These are phyloP conservation scores for Debaryomyces sp. DNA, from an alignment of 1,139 yeast species.

Conservation along the genomic window DNA sequence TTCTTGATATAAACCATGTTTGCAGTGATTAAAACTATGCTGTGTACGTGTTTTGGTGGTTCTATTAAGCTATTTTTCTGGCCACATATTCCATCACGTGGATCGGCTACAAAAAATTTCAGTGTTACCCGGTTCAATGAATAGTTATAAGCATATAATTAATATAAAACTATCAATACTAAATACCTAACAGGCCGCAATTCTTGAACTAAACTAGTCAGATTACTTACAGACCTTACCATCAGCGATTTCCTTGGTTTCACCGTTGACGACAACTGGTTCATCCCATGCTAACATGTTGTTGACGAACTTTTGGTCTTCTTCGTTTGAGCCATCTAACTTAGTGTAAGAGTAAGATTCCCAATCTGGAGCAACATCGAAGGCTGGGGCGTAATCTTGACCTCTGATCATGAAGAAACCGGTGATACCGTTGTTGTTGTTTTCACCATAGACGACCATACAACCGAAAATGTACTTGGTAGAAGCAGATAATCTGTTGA, in stretches of 20 bases:
- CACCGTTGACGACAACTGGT: conserved; percentile 50
- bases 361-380: conserved; percentile 99
- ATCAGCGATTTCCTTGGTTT: conserved; percentile 49
- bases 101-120: not conserved
- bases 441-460: conserved; percentile 95
- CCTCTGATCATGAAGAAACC: conserved; percentile 97
- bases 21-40: not conserved
- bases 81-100: conserved; percentile 5
- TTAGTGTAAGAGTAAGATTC: conserved; percentile 59
- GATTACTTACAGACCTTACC: conserved; percentile 54
- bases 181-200: not conserved
- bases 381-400: conserved; percentile 87
- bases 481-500: conserved; percentile 91
- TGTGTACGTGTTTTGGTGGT: not conserved
- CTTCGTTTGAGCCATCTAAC: conserved; percentile 43
- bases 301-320: conserved; percentile 42
- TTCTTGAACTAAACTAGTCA: not conserved
- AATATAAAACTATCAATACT: not conserved
- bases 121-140: conserved; percentile 3
- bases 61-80: not conserved
- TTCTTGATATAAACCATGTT: conserved; percentile 23
- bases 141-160: not conserved
- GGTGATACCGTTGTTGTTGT: conserved; percentile 96
- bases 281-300: conserved; percentile 58
- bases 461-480: conserved; percentile 94